phyloP scores from a whole-genome alignment of 2,329 filamentous ascomycete species.

The Ambrosiella beaveri region DNA sequence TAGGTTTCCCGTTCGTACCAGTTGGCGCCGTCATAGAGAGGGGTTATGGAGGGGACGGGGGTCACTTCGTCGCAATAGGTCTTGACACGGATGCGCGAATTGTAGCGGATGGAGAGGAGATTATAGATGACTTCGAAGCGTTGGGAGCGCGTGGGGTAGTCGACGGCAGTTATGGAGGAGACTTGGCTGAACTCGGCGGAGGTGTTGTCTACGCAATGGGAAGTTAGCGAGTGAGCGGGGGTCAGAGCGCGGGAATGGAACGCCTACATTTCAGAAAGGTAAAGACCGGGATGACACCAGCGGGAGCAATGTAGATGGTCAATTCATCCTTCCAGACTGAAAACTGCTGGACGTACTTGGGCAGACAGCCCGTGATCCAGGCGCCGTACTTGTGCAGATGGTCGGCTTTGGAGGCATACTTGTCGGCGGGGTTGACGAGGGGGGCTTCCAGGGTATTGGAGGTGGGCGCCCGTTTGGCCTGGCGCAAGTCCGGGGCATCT shows the following conservation, averaged over 20 bases:
- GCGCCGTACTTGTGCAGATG: constrained; percentile 85
- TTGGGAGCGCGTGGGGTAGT: constrained; percentile 88
- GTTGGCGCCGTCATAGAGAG: constrained; percentile 84
- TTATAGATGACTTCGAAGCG: constrained; percentile 99
- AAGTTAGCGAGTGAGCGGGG: not conserved
- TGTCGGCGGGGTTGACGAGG: constrained; percentile 82
- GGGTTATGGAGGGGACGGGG: constrained; percentile 74
- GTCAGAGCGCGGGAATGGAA: not conserved
- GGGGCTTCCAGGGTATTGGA: constrained; percentile 53
- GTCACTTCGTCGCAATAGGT: constrained; percentile 95
- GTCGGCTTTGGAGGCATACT: constrained; percentile 73
- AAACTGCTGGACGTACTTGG: constrained; percentile 98
- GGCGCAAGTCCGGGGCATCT: constrained; percentile 49
- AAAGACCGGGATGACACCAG: constrained; percentile 80
- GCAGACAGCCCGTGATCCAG: constrained; percentile 90
- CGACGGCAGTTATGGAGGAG: constrained; percentile 81
- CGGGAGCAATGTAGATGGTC: constrained; percentile 77
- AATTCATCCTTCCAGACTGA: constrained; percentile 99
- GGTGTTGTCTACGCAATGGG: constrained; percentile 57
- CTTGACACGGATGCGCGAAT: constrained; percentile 92
- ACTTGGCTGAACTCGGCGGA: constrained; percentile 92
- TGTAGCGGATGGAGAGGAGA: constrained; percentile 85
- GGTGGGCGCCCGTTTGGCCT: constrained; percentile 38
- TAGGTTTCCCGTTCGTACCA: constrained; percentile 99
- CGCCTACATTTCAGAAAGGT: constrained; percentile 66